Evolutionary conservation across 139 green algal species (phyloP).

Genomic region (Coelastrella sp.): DNA sequence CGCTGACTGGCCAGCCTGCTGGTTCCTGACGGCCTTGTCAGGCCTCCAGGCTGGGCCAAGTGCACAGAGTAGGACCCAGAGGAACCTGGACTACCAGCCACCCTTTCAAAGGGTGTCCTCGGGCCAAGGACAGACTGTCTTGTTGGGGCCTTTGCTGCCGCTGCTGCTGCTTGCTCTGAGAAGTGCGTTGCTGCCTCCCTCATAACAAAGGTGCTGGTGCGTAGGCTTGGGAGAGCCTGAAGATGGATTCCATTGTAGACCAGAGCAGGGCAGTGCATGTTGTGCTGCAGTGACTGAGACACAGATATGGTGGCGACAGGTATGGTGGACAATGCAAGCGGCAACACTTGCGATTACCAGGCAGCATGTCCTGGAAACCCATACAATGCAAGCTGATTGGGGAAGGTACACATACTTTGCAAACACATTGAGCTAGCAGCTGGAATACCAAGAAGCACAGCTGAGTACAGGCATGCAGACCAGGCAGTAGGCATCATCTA

Average conservation of each 20-base stretch:
- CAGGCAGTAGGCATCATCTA: too few relatives aligned
- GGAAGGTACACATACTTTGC: too few relatives aligned
- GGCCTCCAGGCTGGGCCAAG: not conserved
- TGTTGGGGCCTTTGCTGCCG: not conserved
- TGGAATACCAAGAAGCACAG: too few relatives aligned
- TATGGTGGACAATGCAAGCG: too few relatives aligned
- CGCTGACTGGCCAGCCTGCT: constrained; percentile 26
- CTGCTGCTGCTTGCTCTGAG: constrained; percentile 3
- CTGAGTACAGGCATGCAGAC: too few relatives aligned
- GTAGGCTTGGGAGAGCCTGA: not conserved
- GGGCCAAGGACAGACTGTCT: not conserved
- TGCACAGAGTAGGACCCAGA: not conserved
- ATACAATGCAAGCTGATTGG: too few relatives aligned
- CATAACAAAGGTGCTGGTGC: constrained; percentile 38
- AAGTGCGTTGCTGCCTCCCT: constrained; percentile 9
- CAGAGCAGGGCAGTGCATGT: too few relatives aligned
- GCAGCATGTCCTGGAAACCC: too few relatives aligned
- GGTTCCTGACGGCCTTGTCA: not conserved
- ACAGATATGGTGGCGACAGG: not conserved
- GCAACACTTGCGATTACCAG: too few relatives aligned
- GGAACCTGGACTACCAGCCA: not conserved
- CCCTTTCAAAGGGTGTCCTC: not conserved
- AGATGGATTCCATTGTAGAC: too few relatives aligned
- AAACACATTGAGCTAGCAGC: too few relatives aligned
- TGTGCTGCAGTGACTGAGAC: not conserved